phyloP scores from a whole-genome alignment of 2,329 filamentous ascomycete species.

The Triangularia verruculosa region DNA sequence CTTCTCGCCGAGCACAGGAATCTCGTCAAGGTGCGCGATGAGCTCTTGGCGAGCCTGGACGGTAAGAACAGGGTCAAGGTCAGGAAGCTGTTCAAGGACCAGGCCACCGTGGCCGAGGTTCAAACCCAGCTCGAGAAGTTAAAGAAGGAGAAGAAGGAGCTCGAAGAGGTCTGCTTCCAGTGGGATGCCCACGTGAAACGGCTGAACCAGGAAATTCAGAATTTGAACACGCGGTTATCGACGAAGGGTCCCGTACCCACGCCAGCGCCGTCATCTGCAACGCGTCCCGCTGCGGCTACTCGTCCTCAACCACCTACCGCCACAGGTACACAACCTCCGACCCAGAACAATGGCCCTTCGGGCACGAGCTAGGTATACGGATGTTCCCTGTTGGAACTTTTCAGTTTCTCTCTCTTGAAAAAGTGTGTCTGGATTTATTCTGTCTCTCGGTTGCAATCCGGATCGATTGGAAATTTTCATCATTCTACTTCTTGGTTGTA shows the following conservation, averaged over 20 bases:
- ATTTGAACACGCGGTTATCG: too few relatives aligned
- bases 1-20: background rate
- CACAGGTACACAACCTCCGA: too few relatives aligned
- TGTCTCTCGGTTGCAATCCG: background rate
- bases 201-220: too few relatives aligned
- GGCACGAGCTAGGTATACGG: too few relatives aligned
- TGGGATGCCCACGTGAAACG: conserved; percentile 10
- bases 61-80: background rate
- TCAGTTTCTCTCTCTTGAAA: background rate
- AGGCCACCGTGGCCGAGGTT: background rate
- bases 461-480: background rate
- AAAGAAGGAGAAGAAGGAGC: conserved; percentile 14
- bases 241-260: too few relatives aligned
- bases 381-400: too few relatives aligned
- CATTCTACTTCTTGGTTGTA: background rate
- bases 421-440: background rate
- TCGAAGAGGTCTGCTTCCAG: conserved; percentile 11
- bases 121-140: background rate
- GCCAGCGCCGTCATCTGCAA: too few relatives aligned
- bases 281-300: too few relatives aligned
- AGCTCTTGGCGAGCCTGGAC: background rate
- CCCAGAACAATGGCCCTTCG: too few relatives aligned
- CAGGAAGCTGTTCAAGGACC: background rate
- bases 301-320: too few relatives aligned
- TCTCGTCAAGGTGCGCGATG: background rate